Evolutionary conservation across 2,329 filamentous ascomycete species (phyloP).

Genomic region (Ascomycota sp.): DNA sequence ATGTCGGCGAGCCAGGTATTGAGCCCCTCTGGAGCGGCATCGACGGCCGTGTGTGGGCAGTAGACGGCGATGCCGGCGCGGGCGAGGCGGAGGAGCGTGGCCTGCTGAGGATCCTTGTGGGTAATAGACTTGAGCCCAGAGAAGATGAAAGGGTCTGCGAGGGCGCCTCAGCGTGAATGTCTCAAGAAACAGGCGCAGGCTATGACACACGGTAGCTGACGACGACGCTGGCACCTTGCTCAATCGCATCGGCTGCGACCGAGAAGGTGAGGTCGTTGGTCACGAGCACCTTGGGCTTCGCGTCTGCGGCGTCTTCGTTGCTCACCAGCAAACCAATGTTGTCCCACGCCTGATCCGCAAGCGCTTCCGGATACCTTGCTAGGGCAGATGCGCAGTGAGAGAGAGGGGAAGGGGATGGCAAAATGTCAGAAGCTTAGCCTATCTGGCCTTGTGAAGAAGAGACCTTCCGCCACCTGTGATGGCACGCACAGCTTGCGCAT

Average conservation of each 20-base stretch:
- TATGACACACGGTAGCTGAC: conserved; percentile 57
- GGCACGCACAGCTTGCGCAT: conserved; percentile 68
- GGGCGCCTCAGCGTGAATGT: not conserved
- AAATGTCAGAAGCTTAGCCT: no score
- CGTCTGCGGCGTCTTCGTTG: conserved; percentile 16
- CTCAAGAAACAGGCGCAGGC: not conserved
- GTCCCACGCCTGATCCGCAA: conserved; percentile 83
- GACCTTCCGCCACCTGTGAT: no score
- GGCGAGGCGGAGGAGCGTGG: conserved; percentile 60
- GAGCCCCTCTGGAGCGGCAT: conserved; percentile 66
- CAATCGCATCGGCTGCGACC: conserved; percentile 79
- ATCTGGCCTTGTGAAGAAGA: no score
- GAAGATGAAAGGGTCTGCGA: conserved; percentile 84
- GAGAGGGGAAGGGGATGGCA: no score
- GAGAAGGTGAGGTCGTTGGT: conserved; percentile 80
- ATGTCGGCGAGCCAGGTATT: conserved; percentile 90
- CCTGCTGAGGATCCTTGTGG: conserved; percentile 66
- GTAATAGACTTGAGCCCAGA: conserved; percentile 77
- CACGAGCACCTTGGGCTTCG: conserved; percentile 23
- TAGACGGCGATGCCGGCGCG: conserved; percentile 87
- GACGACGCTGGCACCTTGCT: conserved; percentile 54
- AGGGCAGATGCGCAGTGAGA: not conserved
- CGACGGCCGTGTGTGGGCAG: conserved; percentile 85
- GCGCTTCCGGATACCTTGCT: conserved; percentile 61
- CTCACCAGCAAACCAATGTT: conserved; percentile 71